These are phyloP conservation scores for Oryza meyeriana DNA, from an alignment of 176 grass and related monocot genomes.

Conservation along the genomic window DNA sequence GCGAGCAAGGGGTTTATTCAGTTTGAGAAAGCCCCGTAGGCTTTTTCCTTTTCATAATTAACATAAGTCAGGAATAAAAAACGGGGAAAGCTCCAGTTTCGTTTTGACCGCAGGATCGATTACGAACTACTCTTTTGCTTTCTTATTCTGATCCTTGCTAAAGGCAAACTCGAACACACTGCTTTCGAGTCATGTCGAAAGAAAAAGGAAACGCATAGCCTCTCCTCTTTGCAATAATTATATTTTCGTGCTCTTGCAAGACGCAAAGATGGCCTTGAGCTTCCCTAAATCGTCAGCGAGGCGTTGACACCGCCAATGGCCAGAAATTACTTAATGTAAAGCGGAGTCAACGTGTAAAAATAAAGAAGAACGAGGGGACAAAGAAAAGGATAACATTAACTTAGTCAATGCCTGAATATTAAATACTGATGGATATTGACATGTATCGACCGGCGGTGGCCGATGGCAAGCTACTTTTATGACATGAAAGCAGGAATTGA, in stretches of 20 bases:
- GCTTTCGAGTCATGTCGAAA: conserved; percentile 17
- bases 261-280: conserved; percentile 30
- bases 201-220: background rate
- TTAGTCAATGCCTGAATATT: conserved; percentile 18
- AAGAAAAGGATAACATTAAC: background rate
- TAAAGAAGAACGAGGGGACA: background rate
- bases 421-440: conserved; percentile 10
- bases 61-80: background rate
- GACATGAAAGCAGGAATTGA: background rate
- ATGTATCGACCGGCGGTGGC: conserved; percentile 23
- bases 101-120: background rate
- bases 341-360: conserved; percentile 31
- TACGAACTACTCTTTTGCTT: conserved; percentile 2
- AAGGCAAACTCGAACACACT: conserved; percentile 29
- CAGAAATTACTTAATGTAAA: background rate
- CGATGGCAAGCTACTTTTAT: conserved; percentile 33
- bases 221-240: background rate
- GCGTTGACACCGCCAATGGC: conserved; percentile 33
- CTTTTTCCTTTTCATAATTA: background rate
- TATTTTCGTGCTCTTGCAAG: background rate
- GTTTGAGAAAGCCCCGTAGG: background rate
- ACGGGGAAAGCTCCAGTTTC: background rate
- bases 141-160: conserved; percentile 7
- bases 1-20: background rate
- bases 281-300: background rate